These are phyloP conservation scores for Fusarium sp. DNA, from an alignment of 2,329 filamentous ascomycete species.

Conservation along the genomic window DNA sequence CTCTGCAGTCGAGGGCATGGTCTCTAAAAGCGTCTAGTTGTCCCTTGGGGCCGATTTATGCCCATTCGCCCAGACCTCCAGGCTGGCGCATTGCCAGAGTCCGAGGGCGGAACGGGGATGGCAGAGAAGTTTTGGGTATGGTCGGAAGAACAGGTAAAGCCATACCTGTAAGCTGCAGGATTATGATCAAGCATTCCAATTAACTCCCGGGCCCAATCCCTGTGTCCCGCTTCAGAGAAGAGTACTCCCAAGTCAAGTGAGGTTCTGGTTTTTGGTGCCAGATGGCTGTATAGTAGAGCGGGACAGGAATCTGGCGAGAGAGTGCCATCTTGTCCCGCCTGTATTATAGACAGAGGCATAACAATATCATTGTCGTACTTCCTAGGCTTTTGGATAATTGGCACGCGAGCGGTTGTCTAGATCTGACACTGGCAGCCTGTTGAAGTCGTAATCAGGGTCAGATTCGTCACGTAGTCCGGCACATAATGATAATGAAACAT, in stretches of 20 bases:
- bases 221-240: not conserved
- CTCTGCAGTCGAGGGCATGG: not conserved
- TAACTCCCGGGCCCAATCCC: too few species aligned
- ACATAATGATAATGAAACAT: too few species aligned
- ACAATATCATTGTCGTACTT: not conserved
- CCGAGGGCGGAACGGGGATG: conserved; percentile 54
- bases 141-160: conserved; percentile 54
- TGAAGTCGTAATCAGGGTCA: too few species aligned
- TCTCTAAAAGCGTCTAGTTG: conserved; percentile 38
- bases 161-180: conserved; percentile 24
- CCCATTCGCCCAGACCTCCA: conserved; percentile 50
- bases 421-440: too few species aligned
- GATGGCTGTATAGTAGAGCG: not conserved
- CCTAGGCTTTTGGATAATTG: not conserved
- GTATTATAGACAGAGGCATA: not conserved
- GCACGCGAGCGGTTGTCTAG: not conserved
- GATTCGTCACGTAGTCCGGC: too few species aligned
- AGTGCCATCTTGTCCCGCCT: not conserved
- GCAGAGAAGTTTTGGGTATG: conserved; percentile 57
- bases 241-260: not conserved
- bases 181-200: not conserved
- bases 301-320: not conserved
- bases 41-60: conserved; percentile 53
- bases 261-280: not conserved
- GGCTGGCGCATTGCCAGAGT: conserved; percentile 46